These are phyloP conservation scores for Athelia psychrophila DNA, from an alignment of 1,284 basidiomycete species.

Conservation along the genomic window DNA sequence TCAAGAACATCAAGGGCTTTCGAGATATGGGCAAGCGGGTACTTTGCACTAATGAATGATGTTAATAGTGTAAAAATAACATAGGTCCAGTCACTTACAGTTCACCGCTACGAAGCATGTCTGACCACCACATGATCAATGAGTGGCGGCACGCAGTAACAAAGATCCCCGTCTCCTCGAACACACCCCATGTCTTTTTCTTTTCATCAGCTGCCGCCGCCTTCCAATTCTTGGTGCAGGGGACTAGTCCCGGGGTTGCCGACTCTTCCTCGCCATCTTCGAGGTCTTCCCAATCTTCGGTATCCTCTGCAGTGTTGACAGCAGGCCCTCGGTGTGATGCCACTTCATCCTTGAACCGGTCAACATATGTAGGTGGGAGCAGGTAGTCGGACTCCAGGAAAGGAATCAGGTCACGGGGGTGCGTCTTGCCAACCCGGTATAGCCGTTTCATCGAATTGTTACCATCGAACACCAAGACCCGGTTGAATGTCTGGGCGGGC, in stretches of 20 bases:
- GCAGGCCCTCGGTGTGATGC: not conserved
- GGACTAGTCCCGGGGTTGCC: not conserved
- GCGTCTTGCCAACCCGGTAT: not conserved
- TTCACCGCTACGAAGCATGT: not conserved
- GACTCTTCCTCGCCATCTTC: not conserved
- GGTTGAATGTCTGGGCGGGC: not conserved
- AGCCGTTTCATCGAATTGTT: not conserved
- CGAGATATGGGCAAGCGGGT: not conserved
- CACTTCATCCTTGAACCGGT: constrained; percentile 2
- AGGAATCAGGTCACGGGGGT: not conserved
- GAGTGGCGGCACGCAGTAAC: not conserved
- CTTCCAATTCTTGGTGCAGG: not conserved
- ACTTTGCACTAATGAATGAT: not conserved
- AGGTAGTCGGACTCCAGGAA: not conserved
- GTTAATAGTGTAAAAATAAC: not conserved
- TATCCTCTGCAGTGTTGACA: not conserved
- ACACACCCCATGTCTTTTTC: not conserved
- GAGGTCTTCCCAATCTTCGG: not conserved
- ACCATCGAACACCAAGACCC: not conserved
- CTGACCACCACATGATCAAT: not conserved
- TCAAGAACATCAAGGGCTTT: not conserved
- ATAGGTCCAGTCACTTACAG: not conserved
- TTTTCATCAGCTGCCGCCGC: not conserved
- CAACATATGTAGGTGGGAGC: not conserved
- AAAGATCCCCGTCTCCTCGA: not conserved